Evolutionary conservation across 2,329 filamentous ascomycete genomes (phyloP).

Genomic region (Exophiala bonariae): DNA sequence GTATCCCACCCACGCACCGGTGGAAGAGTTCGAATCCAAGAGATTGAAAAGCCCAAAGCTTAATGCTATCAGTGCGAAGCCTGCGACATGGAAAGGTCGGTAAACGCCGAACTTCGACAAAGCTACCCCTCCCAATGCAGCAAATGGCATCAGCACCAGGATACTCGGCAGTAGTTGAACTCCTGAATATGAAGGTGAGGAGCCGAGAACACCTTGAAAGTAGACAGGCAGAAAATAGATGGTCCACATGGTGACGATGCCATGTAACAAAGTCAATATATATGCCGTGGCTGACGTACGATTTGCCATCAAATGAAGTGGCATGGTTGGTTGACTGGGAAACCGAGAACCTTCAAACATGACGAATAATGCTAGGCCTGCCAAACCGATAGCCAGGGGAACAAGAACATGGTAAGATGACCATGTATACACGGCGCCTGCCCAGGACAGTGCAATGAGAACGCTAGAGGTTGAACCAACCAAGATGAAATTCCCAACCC

Average conservation of each 20-base stretch:
- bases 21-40: slow-evolving; percentile 26
- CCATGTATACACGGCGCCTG: slow-evolving; percentile 43
- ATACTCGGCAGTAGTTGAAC: slow-evolving; percentile 28
- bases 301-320: slow-evolving; percentile 37
- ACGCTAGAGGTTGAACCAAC: slow-evolving; percentile 38
- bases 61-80: slow-evolving; percentile 28
- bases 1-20: slow-evolving; percentile 28
- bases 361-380: slow-evolving; percentile 33
- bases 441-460: slow-evolving; percentile 45
- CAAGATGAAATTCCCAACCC: slow-evolving; percentile 42
- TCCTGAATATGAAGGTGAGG: slow-evolving; percentile 32
- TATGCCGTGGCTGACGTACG: slow-evolving; percentile 39
- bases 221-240: slow-evolving; percentile 47
- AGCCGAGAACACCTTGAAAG: slow-evolving; percentile 32
- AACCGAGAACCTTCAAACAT: slow-evolving; percentile 41
- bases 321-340: slow-evolving; percentile 38
- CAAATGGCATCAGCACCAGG: slow-evolving; percentile 18
- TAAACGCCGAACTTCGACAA: slow-evolving; percentile 32
- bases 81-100: slow-evolving; percentile 27
- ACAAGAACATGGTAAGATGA: slow-evolving; percentile 38
- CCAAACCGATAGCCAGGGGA: slow-evolving; percentile 38
- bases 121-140: slow-evolving; percentile 26
- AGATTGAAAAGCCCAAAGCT: slow-evolving; percentile 30
- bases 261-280: slow-evolving; percentile 41
- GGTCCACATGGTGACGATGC: slow-evolving; percentile 42